phyloP scores from a whole-genome alignment of 1,139 yeast genomes.

The Hemisphaericaspora lyxosophila region DNA sequence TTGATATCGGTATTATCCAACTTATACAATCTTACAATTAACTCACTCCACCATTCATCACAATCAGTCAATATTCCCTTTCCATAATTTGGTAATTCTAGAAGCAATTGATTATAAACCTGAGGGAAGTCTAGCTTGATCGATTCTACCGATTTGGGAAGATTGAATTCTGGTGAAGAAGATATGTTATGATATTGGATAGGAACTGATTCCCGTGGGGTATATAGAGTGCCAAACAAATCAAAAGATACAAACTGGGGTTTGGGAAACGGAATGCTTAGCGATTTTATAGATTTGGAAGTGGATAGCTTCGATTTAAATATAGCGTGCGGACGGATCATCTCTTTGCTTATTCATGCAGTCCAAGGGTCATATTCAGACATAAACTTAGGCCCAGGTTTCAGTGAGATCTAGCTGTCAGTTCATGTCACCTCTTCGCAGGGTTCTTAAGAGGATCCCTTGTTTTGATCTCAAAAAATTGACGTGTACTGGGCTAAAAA shows the following conservation, averaged over 20 bases:
- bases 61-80: constrained; percentile 31
- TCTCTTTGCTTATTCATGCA: neutral
- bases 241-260: constrained; percentile 63
- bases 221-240: constrained; percentile 64
- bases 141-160: constrained; percentile 28
- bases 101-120: constrained; percentile 24
- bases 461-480: too few relatives aligned
- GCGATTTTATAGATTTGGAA: neutral
- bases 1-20: constrained; percentile 19
- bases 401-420: too few relatives aligned
- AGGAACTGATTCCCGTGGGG: constrained; percentile 54
- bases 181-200: constrained; percentile 54
- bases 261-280: constrained; percentile 24
- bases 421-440: too few relatives aligned
- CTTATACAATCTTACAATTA: constrained; percentile 45
- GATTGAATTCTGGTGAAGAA: constrained; percentile 35
- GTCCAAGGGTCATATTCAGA: neutral
- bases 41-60: constrained; percentile 60
- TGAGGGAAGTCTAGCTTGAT: constrained; percentile 31
- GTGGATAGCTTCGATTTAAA: constrained; percentile 1
- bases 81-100: constrained; percentile 61
- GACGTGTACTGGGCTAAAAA: too few relatives aligned
- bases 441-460: too few relatives aligned
- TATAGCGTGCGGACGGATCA: constrained; percentile 3
- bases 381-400: too few relatives aligned